Evolutionary conservation across 345 rosid genomes (phyloP), one percentile per base, ranked within the genome.

Genomic region (Abelmoschus esculentus): DNA sequence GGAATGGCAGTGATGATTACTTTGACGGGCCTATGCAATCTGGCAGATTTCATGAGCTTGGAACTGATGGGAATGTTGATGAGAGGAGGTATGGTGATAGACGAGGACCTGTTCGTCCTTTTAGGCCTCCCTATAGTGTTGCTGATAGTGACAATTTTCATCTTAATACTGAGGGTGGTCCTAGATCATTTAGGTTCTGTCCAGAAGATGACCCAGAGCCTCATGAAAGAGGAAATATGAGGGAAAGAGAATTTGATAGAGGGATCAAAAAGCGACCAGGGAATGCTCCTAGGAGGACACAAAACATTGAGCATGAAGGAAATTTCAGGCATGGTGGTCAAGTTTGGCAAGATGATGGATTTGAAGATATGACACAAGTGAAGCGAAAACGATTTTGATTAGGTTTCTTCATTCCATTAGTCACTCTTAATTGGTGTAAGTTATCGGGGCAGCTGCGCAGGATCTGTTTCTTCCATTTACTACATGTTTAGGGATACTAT

Each of bases 21-120:
- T 84, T 83, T 74, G 84, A 83, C 10, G 85, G 87, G 61, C 88
- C 83, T 13, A 52, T 75, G 80, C 83, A 80, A 70, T 75, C 93
- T 80, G 83, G 84, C 38, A 81, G 88, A 65, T 90, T 86, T 78
- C 82, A 80, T 72, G 91, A 86, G 63, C 75, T 85, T 46, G 86
- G 82, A 71, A 79, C 69, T 70, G 91, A 86, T 73, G 88, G 79
- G 69, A 76, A 82, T 78, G 72, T 66, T 40, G 90, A 85, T 62
- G 87, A 84, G 70, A 86, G 95, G 70, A 86, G 92, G 75, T 80
- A 83, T 74, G 84, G 80, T 58, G 93, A 83, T 77, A 87, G 90
- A 73, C 84, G 82, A 46, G 89, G 80, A 64, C 89, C 82, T 76
- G 67, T 76, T 28, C 87, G 90, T 53, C 77, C 87, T 53, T 59